Evolutionary conservation across 169 alveolate species (phyloP), one percentile per base, ranked within the genome.

Genomic region (Plasmodium gonderi): DNA sequence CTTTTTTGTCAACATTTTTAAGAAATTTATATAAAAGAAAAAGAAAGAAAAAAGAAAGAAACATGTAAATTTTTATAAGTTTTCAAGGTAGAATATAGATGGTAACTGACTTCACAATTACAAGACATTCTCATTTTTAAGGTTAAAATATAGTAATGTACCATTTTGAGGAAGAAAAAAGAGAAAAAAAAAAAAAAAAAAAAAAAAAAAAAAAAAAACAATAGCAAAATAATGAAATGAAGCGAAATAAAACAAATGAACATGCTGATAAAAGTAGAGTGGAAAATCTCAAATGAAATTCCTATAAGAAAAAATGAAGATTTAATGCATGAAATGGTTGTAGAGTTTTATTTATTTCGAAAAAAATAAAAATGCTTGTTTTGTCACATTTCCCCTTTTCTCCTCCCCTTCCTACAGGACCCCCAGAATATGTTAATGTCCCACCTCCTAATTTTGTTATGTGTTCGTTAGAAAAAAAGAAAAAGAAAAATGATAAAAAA

Each of bases 391-490:
- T 67, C 29, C 12, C 33, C 79, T 38, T 72, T 85, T 85, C 40
- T 14, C 31, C 47, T 42, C 60, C 23, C 3, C 60, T 69, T 82
- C 40, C 33, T 9, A 9, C 76, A 76, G 93, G 85, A 75, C 69
- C 80, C 64, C 80, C 64, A 74, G 68, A 87, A 87, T 78, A 87
- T 87, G 93, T 65, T 87, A 77, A 87, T 14, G 89, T 68, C 68
- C 80, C 47, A 87, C 79, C 68, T 40, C 79, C 80, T 75, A 23
- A 87, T 87, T 87, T 87, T 74, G 75, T 87, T 87, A 75, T 87
- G 89, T 87, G 93, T 87, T 51, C 79, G 93, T 75, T 87, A 87
- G 89, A 74, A 77, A 47, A 7, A 9, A 29, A 47, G 60, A 82
- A 68, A 85, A 7, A 45, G 36, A 33, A 69, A 72, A 44, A 68